These are phyloP conservation scores for Naumovozyma dairenensis DNA, from an alignment of 805 yeast species.

Conservation along the genomic window DNA sequence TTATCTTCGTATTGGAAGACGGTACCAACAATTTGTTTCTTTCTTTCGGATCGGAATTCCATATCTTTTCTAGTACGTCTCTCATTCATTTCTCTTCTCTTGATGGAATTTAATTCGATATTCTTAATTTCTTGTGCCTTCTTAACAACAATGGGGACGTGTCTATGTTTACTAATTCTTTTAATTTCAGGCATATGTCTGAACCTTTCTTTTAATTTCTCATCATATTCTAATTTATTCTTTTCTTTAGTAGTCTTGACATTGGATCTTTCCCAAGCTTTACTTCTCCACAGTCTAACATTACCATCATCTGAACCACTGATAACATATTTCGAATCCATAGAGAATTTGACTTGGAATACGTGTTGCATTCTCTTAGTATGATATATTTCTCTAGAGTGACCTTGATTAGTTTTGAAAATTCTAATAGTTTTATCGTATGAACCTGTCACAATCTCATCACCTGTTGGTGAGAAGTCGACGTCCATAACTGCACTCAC, in stretches of 20 bases:
- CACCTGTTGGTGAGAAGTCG: constrained; percentile 95
- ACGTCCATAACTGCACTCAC: constrained; percentile 92
- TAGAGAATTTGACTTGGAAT: constrained; percentile 71
- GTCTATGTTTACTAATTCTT: constrained; percentile 85
- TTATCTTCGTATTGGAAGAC: constrained; percentile 48
- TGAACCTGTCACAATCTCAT: constrained; percentile 89
- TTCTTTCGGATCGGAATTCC: constrained; percentile 61
- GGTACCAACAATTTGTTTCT: constrained; percentile 77
- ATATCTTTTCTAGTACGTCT: constrained; percentile 63
- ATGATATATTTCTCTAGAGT: constrained; percentile 89
- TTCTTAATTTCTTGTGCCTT: constrained; percentile 82
- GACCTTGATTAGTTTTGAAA: constrained; percentile 69
- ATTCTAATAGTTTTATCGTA: constrained; percentile 89
- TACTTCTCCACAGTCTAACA: constrained; percentile 84
- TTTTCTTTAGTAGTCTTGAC: constrained; percentile 75
- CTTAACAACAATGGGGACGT: constrained; percentile 78
- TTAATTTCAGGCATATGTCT: constrained; percentile 94
- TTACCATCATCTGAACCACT: constrained; percentile 96
- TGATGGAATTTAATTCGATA: constrained; percentile 59
- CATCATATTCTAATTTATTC: constrained; percentile 79
- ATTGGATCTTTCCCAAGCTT: constrained; percentile 74
- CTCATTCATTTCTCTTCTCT: constrained; percentile 74
- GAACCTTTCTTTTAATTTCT: constrained; percentile 82
- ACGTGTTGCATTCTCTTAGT: constrained; percentile 97
- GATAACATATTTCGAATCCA: constrained; percentile 79